phyloP scores from a whole-genome alignment of 306 rosid genomes.

The Mucuna pruriens region DNA sequence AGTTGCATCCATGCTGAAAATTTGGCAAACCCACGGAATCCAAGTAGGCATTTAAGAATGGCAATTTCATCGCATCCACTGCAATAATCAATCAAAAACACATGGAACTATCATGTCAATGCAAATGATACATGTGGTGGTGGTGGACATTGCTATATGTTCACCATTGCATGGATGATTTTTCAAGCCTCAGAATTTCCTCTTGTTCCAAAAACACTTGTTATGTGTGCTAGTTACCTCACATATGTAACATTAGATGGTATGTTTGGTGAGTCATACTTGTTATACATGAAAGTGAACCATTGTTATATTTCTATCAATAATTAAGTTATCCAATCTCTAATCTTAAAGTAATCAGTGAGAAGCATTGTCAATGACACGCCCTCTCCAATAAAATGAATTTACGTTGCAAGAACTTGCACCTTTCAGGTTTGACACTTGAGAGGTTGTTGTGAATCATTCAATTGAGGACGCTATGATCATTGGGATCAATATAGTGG shows the following conservation, averaged over 20 bases:
- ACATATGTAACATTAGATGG: neutral
- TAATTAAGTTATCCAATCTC: neutral
- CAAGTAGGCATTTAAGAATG: conserved; percentile 70
- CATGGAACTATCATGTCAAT: neutral
- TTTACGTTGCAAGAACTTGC: neutral
- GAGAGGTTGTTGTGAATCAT: too few species aligned
- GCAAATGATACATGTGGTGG: neutral
- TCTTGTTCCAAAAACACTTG: neutral
- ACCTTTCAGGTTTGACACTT: neutral
- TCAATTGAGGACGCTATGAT: too few species aligned
- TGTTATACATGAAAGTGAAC: neutral
- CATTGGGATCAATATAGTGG: neutral
- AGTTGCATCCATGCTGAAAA: conserved; percentile 71
- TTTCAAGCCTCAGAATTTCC: neutral
- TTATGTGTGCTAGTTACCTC: neutral
- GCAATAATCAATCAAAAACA: conserved; percentile 13
- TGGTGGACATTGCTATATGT: neutral
- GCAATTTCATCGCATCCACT: conserved; percentile 79
- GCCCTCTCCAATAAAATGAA: neutral
- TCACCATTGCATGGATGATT: neutral
- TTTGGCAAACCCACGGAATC: conserved; percentile 71
- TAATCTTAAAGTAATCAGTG: neutral
- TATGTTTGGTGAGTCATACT: neutral
- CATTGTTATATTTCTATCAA: neutral
- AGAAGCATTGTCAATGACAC: neutral